A percentile compares a stretch with the other conserved stretches of the same genome.
Conservation (phyloP, 1,139 yeast species). For the Sugiyamaella neomexicana region DNA sequence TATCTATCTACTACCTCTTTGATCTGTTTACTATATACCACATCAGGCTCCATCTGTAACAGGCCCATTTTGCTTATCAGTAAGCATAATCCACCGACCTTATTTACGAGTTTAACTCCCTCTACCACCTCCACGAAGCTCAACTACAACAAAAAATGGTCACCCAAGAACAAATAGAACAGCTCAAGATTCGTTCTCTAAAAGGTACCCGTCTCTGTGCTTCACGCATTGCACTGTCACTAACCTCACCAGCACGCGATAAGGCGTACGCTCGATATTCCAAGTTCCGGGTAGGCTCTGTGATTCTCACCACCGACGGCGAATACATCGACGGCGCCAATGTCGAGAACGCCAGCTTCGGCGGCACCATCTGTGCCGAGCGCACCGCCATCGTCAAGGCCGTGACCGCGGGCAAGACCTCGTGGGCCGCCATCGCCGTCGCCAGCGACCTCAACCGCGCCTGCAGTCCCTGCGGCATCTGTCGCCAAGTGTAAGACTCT, state of each 20-base stretch:
- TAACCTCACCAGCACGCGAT: conserved; percentile 33
- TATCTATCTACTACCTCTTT: not conserved
- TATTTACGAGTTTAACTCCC: not conserved
- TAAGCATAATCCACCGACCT: not conserved
- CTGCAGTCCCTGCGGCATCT: conserved; percentile 90
- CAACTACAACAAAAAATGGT: conserved; percentile 12
- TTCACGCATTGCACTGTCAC: not conserved
- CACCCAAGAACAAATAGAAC: conserved; percentile 39
- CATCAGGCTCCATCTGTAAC: not conserved
- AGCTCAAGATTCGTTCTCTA: conserved; percentile 19
- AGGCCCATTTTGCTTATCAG: conserved; percentile 12
- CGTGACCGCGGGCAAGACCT: conserved; percentile 50
- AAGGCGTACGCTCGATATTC: conserved; percentile 79
- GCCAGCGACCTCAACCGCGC: conserved; percentile 60
- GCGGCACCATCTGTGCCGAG: conserved; percentile 90
- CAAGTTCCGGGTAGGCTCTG: conserved; percentile 84
- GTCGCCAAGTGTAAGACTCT: conserved; percentile 72
- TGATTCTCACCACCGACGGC: conserved; percentile 55
- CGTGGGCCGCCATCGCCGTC: conserved; percentile 67
- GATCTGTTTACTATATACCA: not conserved
- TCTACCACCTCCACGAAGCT: not conserved
- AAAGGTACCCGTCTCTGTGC: conserved; percentile 20
- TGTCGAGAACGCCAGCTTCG: conserved; percentile 89
- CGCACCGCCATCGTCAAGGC: conserved; percentile 74
- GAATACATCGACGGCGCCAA: conserved; percentile 70